Evolutionary conservation across 1,284 basidiomycete species (phyloP).

Genomic region (Rhodotorula glutinis): DNA sequence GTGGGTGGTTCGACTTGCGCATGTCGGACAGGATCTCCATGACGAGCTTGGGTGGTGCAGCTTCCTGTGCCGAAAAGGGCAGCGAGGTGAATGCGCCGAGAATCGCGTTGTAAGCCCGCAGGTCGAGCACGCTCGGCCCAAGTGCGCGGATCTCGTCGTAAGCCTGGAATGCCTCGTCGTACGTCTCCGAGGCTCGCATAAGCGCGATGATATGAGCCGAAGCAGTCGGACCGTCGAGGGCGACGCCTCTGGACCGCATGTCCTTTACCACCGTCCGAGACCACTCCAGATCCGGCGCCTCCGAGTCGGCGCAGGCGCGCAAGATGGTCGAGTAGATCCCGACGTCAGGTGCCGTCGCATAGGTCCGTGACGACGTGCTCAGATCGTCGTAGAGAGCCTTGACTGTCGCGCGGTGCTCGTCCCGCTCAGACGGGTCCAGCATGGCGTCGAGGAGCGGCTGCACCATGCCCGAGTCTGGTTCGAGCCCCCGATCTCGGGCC

Average conservation of each 20-base stretch:
- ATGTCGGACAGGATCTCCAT: slow-evolving; percentile 81
- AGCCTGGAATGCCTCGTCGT: slow-evolving; percentile 33
- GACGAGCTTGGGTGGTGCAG: slow-evolving; percentile 63
- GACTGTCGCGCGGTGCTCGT: slow-evolving; percentile 11
- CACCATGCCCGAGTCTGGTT: slow-evolving; percentile 31
- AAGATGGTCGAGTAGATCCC: slow-evolving; percentile 31
- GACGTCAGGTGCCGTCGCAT: slow-evolving; percentile 22
- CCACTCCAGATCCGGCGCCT: slow-evolving; percentile 29
- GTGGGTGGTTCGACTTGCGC: slow-evolving; percentile 61
- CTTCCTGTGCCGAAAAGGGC: slow-evolving; percentile 10
- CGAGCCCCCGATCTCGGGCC: slow-evolving; percentile 29
- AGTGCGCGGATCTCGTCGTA: slow-evolving; percentile 40
- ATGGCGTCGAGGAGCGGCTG: slow-evolving; percentile 33
- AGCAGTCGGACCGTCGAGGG: slow-evolving; percentile 17
- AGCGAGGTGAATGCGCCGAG: slow-evolving; percentile 39
- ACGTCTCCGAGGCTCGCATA: slow-evolving; percentile 30
- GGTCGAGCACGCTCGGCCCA: slow-evolving; percentile 18
- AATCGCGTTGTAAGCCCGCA: slow-evolving; percentile 35
- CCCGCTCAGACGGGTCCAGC: slow-evolving; percentile 3
- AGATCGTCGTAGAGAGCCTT: slow-evolving; percentile 38
- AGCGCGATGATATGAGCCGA: slow-evolving; percentile 24
- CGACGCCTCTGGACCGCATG: slow-evolving; percentile 27
- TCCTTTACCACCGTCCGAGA: slow-evolving; percentile 25
- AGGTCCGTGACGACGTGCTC: slow-evolving; percentile 12
- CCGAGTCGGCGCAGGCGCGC: slow-evolving; percentile 27